Percentiles rank a stretch among this genome's conserved stretches.
phyloP scores from a whole-genome alignment of 2,329 filamentous ascomycete species.

The Penicillium sp. region DNA sequence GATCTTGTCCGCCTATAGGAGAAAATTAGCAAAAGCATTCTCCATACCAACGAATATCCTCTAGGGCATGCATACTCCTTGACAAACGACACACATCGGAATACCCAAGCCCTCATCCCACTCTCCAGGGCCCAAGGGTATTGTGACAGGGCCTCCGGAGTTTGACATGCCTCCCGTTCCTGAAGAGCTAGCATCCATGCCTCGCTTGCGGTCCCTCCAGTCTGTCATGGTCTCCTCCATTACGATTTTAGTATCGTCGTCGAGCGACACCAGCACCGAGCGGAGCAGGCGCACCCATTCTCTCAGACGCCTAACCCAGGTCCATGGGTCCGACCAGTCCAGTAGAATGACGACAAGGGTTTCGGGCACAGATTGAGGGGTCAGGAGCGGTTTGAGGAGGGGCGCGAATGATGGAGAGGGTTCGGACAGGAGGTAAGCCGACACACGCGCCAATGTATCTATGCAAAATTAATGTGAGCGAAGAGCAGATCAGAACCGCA shows the following conservation, averaged over 20 bases:
- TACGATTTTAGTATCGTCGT: constrained; percentile 73
- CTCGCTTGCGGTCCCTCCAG: constrained; percentile 76
- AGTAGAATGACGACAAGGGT: constrained; percentile 89
- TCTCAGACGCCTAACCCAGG: constrained; percentile 84
- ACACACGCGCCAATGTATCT: constrained; percentile 90
- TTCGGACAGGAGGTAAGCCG: constrained; percentile 83
- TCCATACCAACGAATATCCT: not conserved
- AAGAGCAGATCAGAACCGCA: too few species aligned
- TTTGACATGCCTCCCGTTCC: constrained; percentile 57
- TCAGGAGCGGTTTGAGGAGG: constrained; percentile 81
- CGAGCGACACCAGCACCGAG: constrained; percentile 72
- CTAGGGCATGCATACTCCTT: constrained; percentile 66
- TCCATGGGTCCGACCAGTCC: constrained; percentile 92
- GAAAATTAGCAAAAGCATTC: constrained; percentile 23
- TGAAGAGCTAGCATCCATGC: constrained; percentile 59
- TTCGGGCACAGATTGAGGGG: constrained; percentile 78
- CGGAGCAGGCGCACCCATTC: constrained; percentile 87
- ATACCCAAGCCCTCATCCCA: constrained; percentile 90
- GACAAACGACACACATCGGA: constrained; percentile 90
- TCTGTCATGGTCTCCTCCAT: constrained; percentile 83
- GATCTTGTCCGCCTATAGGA: constrained; percentile 74
- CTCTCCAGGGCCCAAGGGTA: constrained; percentile 83
- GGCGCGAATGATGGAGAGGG: constrained; percentile 80
- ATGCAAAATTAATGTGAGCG: constrained; percentile 7
- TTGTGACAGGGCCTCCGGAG: constrained; percentile 65